Percentiles rank a stretch among this genome's conserved stretches.
Conservation (phyloP, 371 early-diverging fungal genomes). For the Mortierella sp. region DNA sequence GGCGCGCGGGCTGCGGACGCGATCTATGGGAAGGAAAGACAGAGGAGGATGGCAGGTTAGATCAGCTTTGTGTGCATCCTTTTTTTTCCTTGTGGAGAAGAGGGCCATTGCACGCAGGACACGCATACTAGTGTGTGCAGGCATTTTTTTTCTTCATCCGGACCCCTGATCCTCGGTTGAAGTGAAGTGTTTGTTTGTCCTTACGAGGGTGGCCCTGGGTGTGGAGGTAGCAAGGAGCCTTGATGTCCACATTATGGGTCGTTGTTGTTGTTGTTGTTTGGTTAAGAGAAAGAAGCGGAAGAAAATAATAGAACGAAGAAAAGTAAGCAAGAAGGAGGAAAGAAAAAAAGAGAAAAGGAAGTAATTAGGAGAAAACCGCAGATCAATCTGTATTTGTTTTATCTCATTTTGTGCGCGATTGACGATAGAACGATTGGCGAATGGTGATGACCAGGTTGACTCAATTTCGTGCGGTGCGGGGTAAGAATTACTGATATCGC, state of each 20-base stretch:
- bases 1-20: not conserved
- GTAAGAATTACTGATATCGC: not conserved
- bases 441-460: not conserved
- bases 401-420: not conserved
- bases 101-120: not conserved
- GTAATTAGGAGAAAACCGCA: too few species aligned
- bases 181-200: not conserved
- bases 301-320: not conserved
- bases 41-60: not conserved
- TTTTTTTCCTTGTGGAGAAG: not conserved
- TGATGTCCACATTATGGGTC: constrained; percentile 13
- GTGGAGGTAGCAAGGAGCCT: constrained; percentile 11
- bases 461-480: not conserved
- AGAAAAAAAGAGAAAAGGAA: not conserved
- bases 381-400: not conserved
- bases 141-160: not conserved
- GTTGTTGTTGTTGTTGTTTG: not conserved
- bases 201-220: not conserved
- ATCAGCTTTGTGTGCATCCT: not conserved
- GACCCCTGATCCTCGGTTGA: not conserved
- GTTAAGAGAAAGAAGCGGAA: not conserved
- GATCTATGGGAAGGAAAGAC: not conserved
- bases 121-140: not conserved
- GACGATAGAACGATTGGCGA: not conserved
- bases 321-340: not conserved